Conservation (phyloP, 768 basidiomycete genomes). For the Dentipellis fragilis region DNA sequence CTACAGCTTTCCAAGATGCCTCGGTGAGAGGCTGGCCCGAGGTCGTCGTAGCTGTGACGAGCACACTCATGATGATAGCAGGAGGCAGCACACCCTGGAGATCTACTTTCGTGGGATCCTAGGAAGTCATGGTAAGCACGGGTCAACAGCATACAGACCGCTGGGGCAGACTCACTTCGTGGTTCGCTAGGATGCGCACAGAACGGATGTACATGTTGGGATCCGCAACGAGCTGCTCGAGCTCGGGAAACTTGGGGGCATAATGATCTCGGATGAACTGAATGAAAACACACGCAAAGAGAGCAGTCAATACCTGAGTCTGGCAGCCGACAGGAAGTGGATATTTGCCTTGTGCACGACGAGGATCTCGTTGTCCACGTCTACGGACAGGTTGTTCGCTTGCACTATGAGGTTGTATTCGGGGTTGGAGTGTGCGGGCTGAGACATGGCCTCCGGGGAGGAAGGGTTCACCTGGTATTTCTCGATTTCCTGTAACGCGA, state of each 20-base stretch:
- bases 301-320: constrained; percentile 13
- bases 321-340: neutral
- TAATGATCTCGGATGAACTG: constrained; percentile 99
- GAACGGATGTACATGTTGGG: constrained; percentile 88
- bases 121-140: constrained; percentile 3
- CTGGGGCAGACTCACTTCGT: constrained; percentile 37
- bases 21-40: constrained; percentile 64
- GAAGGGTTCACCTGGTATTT: constrained; percentile 78
- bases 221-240: constrained; percentile 90
- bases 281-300: constrained; percentile 6
- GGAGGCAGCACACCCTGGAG: constrained; percentile 72
- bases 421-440: constrained; percentile 80
- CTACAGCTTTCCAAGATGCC: constrained; percentile 69
- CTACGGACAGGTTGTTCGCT: constrained; percentile 96
- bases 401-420: constrained; percentile 96
- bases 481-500: constrained; percentile 66
- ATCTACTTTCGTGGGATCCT: constrained; percentile 85
- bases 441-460: constrained; percentile 64
- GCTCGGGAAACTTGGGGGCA: constrained; percentile 87
- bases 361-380: constrained; percentile 96
- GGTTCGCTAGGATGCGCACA: constrained; percentile 81
- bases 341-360: constrained; percentile 82
- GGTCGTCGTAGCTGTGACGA: constrained; percentile 90
- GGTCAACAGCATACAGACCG: neutral
- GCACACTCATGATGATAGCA: constrained; percentile 91